Base-by-base conservation (phyloP, 192 early-diverging fungal species). In the Polychytrium aggregatum region DNA sequence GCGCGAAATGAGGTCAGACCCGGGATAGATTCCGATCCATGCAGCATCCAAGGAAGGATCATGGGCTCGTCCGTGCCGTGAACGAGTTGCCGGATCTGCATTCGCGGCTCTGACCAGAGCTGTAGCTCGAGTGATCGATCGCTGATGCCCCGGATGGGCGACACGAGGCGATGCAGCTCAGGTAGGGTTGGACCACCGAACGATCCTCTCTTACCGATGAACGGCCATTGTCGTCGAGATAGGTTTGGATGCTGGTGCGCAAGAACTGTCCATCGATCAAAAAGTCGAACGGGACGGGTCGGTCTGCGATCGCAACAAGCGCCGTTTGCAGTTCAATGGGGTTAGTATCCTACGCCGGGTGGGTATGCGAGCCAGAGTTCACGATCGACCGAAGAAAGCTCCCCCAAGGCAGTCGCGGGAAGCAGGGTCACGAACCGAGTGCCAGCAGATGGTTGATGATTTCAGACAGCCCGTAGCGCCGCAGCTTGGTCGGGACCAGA, bases 251-350 rank as follows among this genome's bases (percentile, higher is more conserved):
- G 39, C 78, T 86, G 6, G 74, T 78, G 49, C 83, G 68, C 51
- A 98, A 76, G 53, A 96, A 87, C 67, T 90, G 78, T n/a, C 85
- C 87, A 50, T 91, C 83, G 25, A 89, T 79, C 50, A 98, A 64
- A 64, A 98, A 97, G 52, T 95, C 87, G 62, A 96, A 96, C 18
- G 90, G 87, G 14, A 87, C 63, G 10, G 85, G 84, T 42, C 57
- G 76, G 21, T 82, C 82, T 87, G 55, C 47, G 24, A 13, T 0
- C 20, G 45, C 53, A 22, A 30, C 13, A 26, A n/a, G 37, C 17
- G 16, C 22, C 9, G 35, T 11, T 9, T 25, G 41, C 30, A 10
- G 50, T 52, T 35, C 29, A 20, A 14, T 49, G 5, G 25, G 13
- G 21, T 25, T 30, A 42, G 29, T 33, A 25, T 24, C 41, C 1